Base-by-base conservation (phyloP, 257 asterid species). In the Gentiana macrophylla region DNA sequence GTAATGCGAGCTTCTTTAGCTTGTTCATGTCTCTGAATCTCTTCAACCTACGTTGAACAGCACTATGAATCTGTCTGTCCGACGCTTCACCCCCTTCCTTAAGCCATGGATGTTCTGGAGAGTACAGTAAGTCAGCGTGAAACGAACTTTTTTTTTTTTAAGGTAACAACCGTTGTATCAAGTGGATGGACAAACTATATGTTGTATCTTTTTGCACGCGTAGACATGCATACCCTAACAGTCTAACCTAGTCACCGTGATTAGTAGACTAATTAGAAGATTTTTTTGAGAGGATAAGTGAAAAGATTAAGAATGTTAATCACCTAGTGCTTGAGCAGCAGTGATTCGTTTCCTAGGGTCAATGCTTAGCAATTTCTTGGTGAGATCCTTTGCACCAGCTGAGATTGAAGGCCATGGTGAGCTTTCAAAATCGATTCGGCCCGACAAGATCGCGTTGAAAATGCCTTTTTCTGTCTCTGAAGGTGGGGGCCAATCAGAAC, bases 11-110 rank as follows among this genome's bases (percentile, higher is more conserved):
- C 64, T 80, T 75, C 24, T 24, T 24, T 24, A 24, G 24, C 24
- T 24, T 24, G 24, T 24, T 24, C 24, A 24, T 24, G 24, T 82
- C 88, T 64, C 78, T 70, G 70, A 80, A 80, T 13, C 78, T 78
- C 62, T 78, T 80, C 70, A 80, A 76, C 70, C 80, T 72, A 8
- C 51, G 66, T 9, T 77, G 67, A 33, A 78, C 88, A 53, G 82
- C 84, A 45, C 75, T 72, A 60, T 81, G 77, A 3, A 81, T 74
- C 2, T 84, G 88, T 3, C 62, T 68, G 52, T 81, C 88, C 0
- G 88, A 79, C 37, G 84, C 88, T 37, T 81, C 80, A 46, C 88
- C 84, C 5, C 78, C 88, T 67, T 81, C 82, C 79, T 81, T 81
- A 53, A 80, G 77, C 88, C 88, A 80, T 37, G 80, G 82, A 59